phyloP scores from a whole-genome alignment of 768 basidiomycete species.

The Tylopilus rubrobrunneus region DNA sequence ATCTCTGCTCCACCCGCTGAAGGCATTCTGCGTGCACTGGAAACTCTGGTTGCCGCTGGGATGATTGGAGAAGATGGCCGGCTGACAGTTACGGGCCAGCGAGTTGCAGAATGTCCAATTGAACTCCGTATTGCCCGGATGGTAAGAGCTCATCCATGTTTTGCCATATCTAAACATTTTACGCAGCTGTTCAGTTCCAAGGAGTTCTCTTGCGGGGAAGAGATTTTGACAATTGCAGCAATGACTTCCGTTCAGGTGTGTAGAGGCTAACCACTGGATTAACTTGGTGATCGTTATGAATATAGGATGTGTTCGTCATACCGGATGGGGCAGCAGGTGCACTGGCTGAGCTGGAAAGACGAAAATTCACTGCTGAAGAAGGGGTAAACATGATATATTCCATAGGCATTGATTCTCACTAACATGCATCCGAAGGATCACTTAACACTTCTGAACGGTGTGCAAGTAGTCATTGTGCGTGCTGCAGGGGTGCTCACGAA shows the following conservation, averaged over 20 bases:
- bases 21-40: conserved; percentile 79
- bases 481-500: not conserved
- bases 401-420: not conserved
- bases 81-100: conserved; percentile 71
- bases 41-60: conserved; percentile 73
- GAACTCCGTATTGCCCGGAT: conserved; percentile 94
- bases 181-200: conserved; percentile 80
- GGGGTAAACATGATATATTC: conserved; percentile 54
- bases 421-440: conserved; percentile 64
- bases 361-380: conserved; percentile 98
- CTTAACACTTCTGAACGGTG: conserved; percentile 89
- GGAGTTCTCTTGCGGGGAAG: conserved; percentile 87
- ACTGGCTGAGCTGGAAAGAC: conserved; percentile 83
- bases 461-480: not conserved
- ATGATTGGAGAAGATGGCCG: conserved; percentile 83
- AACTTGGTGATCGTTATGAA: not conserved
- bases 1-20: conserved; percentile 84
- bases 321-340: conserved; percentile 84
- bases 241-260: conserved; percentile 88
- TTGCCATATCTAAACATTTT: conserved; percentile 1
- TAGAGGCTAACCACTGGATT: conserved; percentile 2
- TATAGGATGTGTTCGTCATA: conserved; percentile 84
- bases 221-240: conserved; percentile 92
- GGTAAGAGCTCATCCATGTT: conserved; percentile 43
- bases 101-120: conserved; percentile 91